Conservation (phyloP, 805 yeast species). For the Candida qinlingensis region DNA sequence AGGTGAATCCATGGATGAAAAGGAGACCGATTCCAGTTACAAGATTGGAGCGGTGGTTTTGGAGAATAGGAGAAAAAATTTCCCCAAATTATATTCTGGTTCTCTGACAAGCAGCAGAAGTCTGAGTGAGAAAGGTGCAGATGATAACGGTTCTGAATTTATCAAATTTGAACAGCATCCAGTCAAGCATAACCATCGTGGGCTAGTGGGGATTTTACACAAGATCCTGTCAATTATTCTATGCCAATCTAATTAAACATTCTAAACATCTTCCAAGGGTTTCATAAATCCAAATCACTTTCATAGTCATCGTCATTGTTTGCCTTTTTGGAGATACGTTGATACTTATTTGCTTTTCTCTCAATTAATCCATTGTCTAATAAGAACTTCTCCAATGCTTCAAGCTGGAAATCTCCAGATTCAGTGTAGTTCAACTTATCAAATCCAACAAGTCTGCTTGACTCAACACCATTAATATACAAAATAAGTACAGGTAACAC, state of each 20-base stretch:
- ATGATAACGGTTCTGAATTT: not conserved
- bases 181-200: not conserved
- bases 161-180: not conserved
- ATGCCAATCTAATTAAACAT: not conserved
- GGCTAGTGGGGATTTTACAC: not conserved
- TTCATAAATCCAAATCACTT: constrained; percentile 32
- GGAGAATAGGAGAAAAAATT: constrained; percentile 7
- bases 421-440: constrained; percentile 45
- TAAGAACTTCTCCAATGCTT: constrained; percentile 43
- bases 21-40: not conserved
- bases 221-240: not conserved
- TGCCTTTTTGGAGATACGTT: constrained; percentile 14
- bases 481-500: constrained; percentile 67
- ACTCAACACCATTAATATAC: constrained; percentile 56
- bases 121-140: not conserved
- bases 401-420: constrained; percentile 41
- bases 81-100: not conserved
- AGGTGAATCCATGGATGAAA: not conserved
- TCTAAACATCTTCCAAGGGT: not conserved
- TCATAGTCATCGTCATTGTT: constrained; percentile 25
- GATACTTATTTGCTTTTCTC: constrained; percentile 29
- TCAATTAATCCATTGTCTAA: constrained; percentile 28
- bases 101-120: not conserved
- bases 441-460: constrained; percentile 62
- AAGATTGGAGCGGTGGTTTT: constrained; percentile 9